Evolutionary conservation across 2,329 filamentous ascomycete genomes (phyloP).

Genomic region (Metarhizium album): DNA sequence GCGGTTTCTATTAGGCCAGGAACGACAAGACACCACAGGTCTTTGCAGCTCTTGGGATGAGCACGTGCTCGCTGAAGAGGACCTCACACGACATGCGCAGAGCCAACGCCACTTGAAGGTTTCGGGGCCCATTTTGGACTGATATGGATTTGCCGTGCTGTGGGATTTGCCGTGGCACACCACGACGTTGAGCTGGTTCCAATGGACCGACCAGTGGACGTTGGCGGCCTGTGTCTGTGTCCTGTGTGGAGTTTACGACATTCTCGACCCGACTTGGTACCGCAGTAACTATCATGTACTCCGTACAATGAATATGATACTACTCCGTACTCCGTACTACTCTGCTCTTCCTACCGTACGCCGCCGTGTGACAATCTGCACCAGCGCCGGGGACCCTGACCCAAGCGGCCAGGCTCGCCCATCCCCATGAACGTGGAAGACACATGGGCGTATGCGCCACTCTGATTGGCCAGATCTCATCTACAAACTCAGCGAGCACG

Average conservation of each 20-base stretch:
- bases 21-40: not conserved
- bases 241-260: not conserved
- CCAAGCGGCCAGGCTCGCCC: not conserved
- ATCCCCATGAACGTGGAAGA: conserved; percentile 1
- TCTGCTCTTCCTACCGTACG: too few species aligned
- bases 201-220: not conserved
- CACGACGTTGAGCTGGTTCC: too few species aligned
- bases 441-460: conserved; percentile 23
- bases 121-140: too few species aligned
- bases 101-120: not conserved
- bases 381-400: not conserved
- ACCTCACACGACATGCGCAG: conserved; percentile 2
- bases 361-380: not conserved
- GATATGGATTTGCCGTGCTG: too few species aligned
- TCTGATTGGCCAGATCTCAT: conserved; percentile 21
- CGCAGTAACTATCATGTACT: too few species aligned
- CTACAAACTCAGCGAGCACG: conserved; percentile 23
- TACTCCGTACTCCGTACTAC: too few species aligned
- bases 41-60: not conserved
- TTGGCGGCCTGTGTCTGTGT: too few species aligned
- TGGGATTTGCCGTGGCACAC: too few species aligned
- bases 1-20: not conserved
- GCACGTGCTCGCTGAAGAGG: conserved; percentile 8
- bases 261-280: not conserved
- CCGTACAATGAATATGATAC: not conserved